phyloP scores from a whole-genome alignment of 208 protist genomes.

The Acanthamoeba healyi region DNA sequence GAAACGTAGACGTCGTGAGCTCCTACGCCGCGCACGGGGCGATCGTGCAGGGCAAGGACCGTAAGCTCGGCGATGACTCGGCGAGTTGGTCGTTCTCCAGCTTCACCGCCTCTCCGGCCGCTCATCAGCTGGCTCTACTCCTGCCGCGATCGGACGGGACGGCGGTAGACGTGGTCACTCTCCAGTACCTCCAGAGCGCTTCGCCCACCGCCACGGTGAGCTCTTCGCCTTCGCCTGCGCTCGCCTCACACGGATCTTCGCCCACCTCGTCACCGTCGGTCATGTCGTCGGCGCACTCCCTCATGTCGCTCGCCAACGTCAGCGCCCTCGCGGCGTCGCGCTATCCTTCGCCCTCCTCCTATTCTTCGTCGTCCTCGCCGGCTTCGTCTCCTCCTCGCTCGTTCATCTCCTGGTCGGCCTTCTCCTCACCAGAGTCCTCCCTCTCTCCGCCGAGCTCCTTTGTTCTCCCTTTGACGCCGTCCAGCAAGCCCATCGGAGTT shows the following conservation, averaged over 20 bases:
- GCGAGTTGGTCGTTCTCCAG: no score
- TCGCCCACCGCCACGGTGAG: background rate
- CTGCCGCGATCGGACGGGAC: conserved; percentile 23
- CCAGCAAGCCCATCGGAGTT: background rate
- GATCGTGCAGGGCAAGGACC: background rate
- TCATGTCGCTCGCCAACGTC: conserved; percentile 22
- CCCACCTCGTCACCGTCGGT: background rate
- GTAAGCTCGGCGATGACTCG: background rate
- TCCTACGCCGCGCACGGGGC: background rate
- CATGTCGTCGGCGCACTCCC: background rate
- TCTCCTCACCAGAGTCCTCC: background rate
- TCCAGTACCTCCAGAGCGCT: background rate
- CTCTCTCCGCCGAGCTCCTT: background rate
- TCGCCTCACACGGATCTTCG: background rate
- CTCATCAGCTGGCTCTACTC: conserved; percentile 17
- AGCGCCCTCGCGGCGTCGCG: background rate
- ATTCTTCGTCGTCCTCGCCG: background rate
- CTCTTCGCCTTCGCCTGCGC: background rate
- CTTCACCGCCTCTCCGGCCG: background rate
- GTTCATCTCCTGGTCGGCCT: background rate
- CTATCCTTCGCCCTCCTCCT: background rate
- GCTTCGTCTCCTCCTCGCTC: background rate
- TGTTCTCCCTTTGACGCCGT: background rate
- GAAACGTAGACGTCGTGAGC: conserved; percentile 28
- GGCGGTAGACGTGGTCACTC: conserved; percentile 11